Evolutionary conservation across 1,284 basidiomycete genomes (phyloP), one percentile per base, ranked within the genome.

Genomic region (Trichosporon inkin): DNA sequence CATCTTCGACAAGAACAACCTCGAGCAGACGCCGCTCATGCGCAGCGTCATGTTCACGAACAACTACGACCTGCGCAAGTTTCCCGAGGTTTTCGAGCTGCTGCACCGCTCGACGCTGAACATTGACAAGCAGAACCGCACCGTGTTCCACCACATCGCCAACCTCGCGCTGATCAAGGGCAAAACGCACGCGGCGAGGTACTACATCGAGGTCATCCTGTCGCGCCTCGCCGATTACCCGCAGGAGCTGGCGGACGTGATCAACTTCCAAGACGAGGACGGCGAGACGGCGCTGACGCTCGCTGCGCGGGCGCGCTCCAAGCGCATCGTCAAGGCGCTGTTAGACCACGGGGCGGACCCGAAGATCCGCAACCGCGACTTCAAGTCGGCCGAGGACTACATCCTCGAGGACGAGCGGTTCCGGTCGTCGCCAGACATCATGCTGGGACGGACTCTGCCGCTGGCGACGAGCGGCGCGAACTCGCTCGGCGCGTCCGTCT

Each of bases 1-100:
- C 75, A 92, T 98, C 67, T 99, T 97, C 82, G 89, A 91, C 68
- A 92, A 95, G 68, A 99, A 99, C 81, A 90, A 90, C 75, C 86
- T 92, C 22, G 96, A 96, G 24, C 96, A 99, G 78, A 99, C 96
- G 10, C 89, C 96, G 0, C 81, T 99, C 57, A 99, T 99, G 96
- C 90, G 96, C 20, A 90, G 88, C 67, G 96, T 98, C 72, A 99
- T 99, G 96, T 99, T 99, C 77, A 92, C 92, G 62, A 99, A 99
- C 80, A 99, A 99, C 78, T 99, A 99, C 75, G 96, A 99, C 78
- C 88, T 99, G 57, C 90, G 96, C 71, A 99, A 99, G 78, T 99
- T 99, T 71, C 92, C 93, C 2, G 95, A 99, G 75, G 82, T 99
- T 19, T 99, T 97, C 78, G 95, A 99, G 76, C 85, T 98, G 7